These are phyloP conservation scores for Chrysosporium queenslandicum DNA, from an alignment of 2,329 filamentous ascomycete species.

Conservation along the genomic window DNA sequence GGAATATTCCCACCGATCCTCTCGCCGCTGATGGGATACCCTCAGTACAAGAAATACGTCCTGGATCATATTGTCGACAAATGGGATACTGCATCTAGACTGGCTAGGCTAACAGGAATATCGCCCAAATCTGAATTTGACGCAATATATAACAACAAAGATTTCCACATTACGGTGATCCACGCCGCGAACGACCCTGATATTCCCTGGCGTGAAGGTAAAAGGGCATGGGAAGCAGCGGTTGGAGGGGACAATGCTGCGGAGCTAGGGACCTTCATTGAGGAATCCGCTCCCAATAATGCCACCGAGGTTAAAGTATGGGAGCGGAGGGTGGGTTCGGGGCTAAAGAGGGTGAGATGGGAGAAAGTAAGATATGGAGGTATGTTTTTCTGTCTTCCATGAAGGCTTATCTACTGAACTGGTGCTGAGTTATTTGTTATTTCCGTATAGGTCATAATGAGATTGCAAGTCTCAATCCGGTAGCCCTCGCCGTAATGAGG, in stretches of 20 bases:
- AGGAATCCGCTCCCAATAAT: conserved; percentile 25
- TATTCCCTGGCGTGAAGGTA: conserved; percentile 56
- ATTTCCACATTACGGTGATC: conserved; percentile 58
- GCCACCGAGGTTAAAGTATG: conserved; percentile 31
- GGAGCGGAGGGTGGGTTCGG: conserved; percentile 23
- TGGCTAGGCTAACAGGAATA: conserved; percentile 39
- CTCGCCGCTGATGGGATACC: conserved; percentile 60
- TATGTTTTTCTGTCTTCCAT: conserved; percentile 19
- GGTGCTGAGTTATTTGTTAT: too few species aligned
- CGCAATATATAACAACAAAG: conserved; percentile 46
- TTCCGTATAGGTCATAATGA: conserved; percentile 30
- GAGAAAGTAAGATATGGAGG: conserved; percentile 37
- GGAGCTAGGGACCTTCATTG: conserved; percentile 24
- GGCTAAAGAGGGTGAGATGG: conserved; percentile 35
- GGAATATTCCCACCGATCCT: conserved; percentile 65
- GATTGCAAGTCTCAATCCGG: conserved; percentile 33
- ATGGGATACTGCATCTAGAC: conserved; percentile 63
- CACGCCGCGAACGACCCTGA: conserved; percentile 75
- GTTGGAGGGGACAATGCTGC: conserved; percentile 24
- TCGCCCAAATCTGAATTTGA: conserved; percentile 24
- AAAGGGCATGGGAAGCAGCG: conserved; percentile 32
- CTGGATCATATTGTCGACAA: conserved; percentile 60
- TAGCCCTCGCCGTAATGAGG: conserved; percentile 30
- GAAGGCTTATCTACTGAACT: not conserved
- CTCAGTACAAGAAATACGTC: conserved; percentile 52